Percentiles rank a stretch among this genome's conserved stretches.
Evolutionary conservation across 768 basidiomycete genomes (phyloP).

Genomic region (Podaxis pistillaris): DNA sequence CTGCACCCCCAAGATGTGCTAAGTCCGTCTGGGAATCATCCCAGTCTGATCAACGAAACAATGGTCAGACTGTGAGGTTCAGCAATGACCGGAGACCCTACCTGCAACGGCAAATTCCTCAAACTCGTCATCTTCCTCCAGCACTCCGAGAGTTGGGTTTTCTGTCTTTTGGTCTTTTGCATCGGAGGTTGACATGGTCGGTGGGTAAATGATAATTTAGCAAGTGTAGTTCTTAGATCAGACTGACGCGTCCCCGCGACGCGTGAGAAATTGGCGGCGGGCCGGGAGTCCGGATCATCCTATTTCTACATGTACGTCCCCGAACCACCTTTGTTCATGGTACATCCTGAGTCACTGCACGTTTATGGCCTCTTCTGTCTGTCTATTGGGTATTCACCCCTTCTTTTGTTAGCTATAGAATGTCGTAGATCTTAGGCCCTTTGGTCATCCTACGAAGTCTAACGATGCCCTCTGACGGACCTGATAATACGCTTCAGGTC

Average conservation of each 20-base stretch:
- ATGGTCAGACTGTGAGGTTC: neutral
- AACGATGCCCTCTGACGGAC: too few species aligned
- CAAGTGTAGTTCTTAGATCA: neutral
- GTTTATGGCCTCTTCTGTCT: too few species aligned
- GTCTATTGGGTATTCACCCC: too few species aligned
- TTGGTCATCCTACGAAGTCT: too few species aligned
- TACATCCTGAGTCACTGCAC: too few species aligned
- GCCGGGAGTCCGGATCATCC: neutral
- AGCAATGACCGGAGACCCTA: conserved; percentile 27
- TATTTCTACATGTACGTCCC: too few species aligned
- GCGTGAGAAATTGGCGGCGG: neutral
- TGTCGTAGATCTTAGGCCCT: too few species aligned
- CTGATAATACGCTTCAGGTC: too few species aligned
- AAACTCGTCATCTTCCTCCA: conserved; percentile 98
- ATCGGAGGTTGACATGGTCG: conserved; percentile 38
- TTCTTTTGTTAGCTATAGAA: too few species aligned
- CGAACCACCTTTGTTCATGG: too few species aligned
- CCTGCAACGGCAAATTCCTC: conserved; percentile 90
- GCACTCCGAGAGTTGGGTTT: conserved; percentile 66
- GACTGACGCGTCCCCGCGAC: neutral
- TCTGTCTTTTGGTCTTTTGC: conserved; percentile 49
- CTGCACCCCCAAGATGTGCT: conserved; percentile 70
- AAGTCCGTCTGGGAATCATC: conserved; percentile 83
- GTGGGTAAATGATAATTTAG: neutral
- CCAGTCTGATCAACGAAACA: conserved; percentile 59